Conservation (phyloP, 805 yeast species). For the Tetrapisispora arboricola region DNA sequence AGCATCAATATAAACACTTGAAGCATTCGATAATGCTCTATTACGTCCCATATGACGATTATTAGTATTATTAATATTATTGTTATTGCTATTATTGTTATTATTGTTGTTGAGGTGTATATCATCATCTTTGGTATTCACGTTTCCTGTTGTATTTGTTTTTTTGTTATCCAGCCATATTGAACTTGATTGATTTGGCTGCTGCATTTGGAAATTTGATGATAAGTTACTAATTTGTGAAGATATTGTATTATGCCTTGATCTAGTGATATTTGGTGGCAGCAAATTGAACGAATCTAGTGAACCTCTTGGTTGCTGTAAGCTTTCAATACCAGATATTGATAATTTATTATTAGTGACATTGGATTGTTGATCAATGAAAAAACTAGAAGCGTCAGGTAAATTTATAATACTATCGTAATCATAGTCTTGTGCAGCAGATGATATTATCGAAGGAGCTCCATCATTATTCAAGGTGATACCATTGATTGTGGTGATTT, state of each 20-base stretch:
- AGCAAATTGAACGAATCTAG: conserved; percentile 22
- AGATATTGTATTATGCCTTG: conserved; percentile 28
- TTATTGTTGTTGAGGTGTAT: conserved; percentile 1
- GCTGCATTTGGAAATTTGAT: conserved; percentile 15
- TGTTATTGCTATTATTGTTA: conserved; percentile 6
- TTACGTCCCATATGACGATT: conserved; percentile 11
- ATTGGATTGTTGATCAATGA: conserved; percentile 8
- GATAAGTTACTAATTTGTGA: conserved; percentile 30
- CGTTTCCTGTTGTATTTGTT: no score
- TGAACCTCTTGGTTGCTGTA: conserved; percentile 19
- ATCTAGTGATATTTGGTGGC: conserved; percentile 21
- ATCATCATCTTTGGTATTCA: conserved; percentile 7
- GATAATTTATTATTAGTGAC: conserved; percentile 1
- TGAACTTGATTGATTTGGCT: neutral
- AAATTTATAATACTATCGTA: conserved; percentile 19
- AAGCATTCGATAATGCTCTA: conserved; percentile 27
- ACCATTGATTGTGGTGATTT: conserved; percentile 12
- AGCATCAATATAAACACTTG: conserved; percentile 27
- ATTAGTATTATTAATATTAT: conserved; percentile 4
- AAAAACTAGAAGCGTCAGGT: conserved; percentile 20
- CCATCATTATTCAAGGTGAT: conserved; percentile 12
- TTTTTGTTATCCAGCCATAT: conserved; percentile 4
- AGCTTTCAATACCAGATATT: neutral
- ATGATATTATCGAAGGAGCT: conserved; percentile 6
- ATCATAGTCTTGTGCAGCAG: conserved; percentile 24